These are phyloP conservation scores for Marasmius fiardii DNA, from an alignment of 1,284 basidiomycete species.

Conservation along the genomic window DNA sequence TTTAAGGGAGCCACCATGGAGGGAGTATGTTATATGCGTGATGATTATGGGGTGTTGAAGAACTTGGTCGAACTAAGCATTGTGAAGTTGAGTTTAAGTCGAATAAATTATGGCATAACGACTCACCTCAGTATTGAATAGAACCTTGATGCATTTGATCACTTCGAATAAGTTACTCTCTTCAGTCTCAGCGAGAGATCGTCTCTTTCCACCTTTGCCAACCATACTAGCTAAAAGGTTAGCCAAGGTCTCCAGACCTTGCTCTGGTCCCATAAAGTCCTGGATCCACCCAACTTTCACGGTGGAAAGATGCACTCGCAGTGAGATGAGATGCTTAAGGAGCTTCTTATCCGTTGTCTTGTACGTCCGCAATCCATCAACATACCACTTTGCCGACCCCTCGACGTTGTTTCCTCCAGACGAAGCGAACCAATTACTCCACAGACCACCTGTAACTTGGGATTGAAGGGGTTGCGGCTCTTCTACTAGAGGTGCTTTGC, in stretches of 20 bases:
- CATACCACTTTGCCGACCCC: conserved; percentile 56
- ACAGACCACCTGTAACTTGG: conserved; percentile 71
- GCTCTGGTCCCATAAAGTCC: conserved; percentile 64
- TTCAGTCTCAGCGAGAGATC: conserved; percentile 58
- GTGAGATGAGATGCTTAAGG: conserved; percentile 75
- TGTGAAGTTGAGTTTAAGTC: conserved; percentile 8
- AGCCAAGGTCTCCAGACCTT: conserved; percentile 67
- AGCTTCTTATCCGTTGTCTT: conserved; percentile 58
- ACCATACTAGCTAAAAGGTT: conserved; percentile 57
- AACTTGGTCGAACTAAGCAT: conserved; percentile 75
- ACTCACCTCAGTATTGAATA: conserved; percentile 83
- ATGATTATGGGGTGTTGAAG: conserved; percentile 66
- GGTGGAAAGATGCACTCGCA: conserved; percentile 86
- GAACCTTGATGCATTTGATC: conserved; percentile 77
- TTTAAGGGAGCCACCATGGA: conserved; percentile 68
- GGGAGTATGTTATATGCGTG: conserved; percentile 70
- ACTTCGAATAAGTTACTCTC: conserved; percentile 69
- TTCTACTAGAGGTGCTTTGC: conserved; percentile 8
- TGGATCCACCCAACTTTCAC: conserved; percentile 78
- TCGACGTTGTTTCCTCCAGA: conserved; percentile 53
- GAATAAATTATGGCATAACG: neutral
- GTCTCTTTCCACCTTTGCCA: conserved; percentile 58
- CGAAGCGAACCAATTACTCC: conserved; percentile 70
- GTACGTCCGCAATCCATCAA: conserved; percentile 50
- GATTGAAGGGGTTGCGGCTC: conserved; percentile 46